These are phyloP conservation scores for Crucibulum laeve DNA, from an alignment of 768 basidiomycete genomes.

Conservation along the genomic window DNA sequence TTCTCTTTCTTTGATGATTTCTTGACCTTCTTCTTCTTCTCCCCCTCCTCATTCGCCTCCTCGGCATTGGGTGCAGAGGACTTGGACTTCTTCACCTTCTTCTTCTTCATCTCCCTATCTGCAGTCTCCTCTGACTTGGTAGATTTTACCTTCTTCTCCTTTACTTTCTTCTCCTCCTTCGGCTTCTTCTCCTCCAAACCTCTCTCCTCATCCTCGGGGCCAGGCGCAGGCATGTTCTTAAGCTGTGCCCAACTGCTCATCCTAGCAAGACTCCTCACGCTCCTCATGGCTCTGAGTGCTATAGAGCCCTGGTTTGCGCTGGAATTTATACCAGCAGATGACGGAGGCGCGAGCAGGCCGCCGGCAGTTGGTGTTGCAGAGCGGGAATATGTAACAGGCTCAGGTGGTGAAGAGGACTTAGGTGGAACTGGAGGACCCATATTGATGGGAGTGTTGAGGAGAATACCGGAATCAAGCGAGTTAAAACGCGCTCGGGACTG, in stretches of 20 bases:
- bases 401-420: conserved; percentile 9
- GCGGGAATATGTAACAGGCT: conserved; percentile 23
- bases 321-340: background rate
- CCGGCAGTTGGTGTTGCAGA: conserved; percentile 27
- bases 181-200: conserved; percentile 1
- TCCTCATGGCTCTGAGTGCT: conserved; percentile 74
- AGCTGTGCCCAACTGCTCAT: conserved; percentile 72
- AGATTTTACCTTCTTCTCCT: no score
- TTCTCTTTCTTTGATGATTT: conserved; percentile 15
- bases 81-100: conserved; percentile 16
- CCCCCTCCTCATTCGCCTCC: conserved; percentile 20
- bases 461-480: conserved; percentile 47
- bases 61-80: no score
- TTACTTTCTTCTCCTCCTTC: conserved; percentile 18
- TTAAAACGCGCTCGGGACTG: conserved; percentile 52
- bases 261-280: conserved; percentile 66
- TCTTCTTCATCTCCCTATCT: conserved; percentile 28
- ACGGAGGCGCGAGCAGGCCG: conserved; percentile 9
- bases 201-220: conserved; percentile 25
- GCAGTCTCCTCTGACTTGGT: no score
- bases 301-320: conserved; percentile 51
- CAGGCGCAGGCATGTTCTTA: conserved; percentile 31
- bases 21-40: conserved; percentile 16
- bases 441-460: conserved; percentile 28
- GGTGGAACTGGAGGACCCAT: conserved; percentile 17